Conservation (phyloP, 345 rosid genomes). For the Dovyalis caffra region DNA sequence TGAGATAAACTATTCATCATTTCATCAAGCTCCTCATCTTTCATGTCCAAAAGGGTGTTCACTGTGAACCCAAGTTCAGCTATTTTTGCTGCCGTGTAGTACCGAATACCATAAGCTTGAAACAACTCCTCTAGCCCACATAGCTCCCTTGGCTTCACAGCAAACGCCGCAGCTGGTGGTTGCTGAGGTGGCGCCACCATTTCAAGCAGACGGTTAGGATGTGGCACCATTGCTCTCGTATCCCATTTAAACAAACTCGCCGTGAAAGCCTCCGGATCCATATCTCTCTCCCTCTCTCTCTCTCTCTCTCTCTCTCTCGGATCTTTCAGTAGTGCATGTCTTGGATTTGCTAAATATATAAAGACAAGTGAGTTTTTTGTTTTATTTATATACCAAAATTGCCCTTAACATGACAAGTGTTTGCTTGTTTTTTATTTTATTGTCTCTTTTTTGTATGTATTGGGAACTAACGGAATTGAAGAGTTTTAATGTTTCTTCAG, state of each 20-base stretch:
- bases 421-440: not conserved
- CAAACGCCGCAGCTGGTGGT: slow-evolving; percentile 31
- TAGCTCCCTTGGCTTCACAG: slow-evolving; percentile 48
- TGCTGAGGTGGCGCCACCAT: slow-evolving; percentile 22
- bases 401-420: slow-evolving; percentile 18
- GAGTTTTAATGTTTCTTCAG: slow-evolving; percentile 19
- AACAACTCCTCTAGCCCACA: slow-evolving; percentile 80
- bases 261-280: slow-evolving; percentile 86
- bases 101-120: slow-evolving; percentile 78
- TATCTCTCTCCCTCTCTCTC: not conserved
- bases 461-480: slow-evolving; percentile 13
- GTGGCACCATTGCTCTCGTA: slow-evolving; percentile 39
- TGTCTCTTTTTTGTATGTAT: slow-evolving; percentile 1
- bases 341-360: slow-evolving; percentile 6
- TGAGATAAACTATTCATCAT: slow-evolving; percentile 96
- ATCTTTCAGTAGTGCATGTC: too few species aligned
- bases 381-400: slow-evolving; percentile 23
- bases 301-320: too few species aligned
- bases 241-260: slow-evolving; percentile 83
- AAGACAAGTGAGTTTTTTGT: slow-evolving; percentile 11
- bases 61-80: slow-evolving; percentile 95
- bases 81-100: slow-evolving; percentile 81
- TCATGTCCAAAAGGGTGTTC: slow-evolving; percentile 88
- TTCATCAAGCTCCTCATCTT: slow-evolving; percentile 92
- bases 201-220: slow-evolving; percentile 20